A percentile compares a stretch with the other conserved stretches of the same genome.
These are phyloP conservation scores for Hypoxylon sp. DNA, from an alignment of 2,329 filamentous ascomycete genomes.

Conservation along the genomic window DNA sequence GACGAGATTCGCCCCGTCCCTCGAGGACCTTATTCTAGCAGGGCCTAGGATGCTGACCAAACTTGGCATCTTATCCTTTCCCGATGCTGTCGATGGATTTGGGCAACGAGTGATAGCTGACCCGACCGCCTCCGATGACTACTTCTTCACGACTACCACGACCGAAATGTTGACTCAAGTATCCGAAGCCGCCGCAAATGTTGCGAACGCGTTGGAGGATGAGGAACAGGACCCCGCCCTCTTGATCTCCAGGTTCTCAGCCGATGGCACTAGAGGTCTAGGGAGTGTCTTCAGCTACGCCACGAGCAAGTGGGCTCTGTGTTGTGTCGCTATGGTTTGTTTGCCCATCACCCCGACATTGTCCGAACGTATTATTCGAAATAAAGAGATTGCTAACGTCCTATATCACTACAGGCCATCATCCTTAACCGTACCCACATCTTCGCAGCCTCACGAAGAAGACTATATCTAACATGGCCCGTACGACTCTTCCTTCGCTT, in stretches of 20 bases:
- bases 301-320: slow-evolving; percentile 91
- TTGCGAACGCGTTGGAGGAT: slow-evolving; percentile 59
- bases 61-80: slow-evolving; percentile 67
- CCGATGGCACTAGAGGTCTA: slow-evolving; percentile 76
- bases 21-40: slow-evolving; percentile 77
- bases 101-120: slow-evolving; percentile 63
- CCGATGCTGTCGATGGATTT: slow-evolving; percentile 71
- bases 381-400: slow-evolving; percentile 30
- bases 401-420: slow-evolving; percentile 69
- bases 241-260: slow-evolving; percentile 63
- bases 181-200: slow-evolving; percentile 53
- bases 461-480: slow-evolving; percentile 81
- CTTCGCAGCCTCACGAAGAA: slow-evolving; percentile 88
- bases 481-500: slow-evolving; percentile 78
- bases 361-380: background rate
- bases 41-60: slow-evolving; percentile 78
- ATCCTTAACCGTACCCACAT: slow-evolving; percentile 92
- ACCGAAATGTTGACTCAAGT: slow-evolving; percentile 58
- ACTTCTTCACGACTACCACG: slow-evolving; percentile 65
- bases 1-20: slow-evolving; percentile 71
- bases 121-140: slow-evolving; percentile 50
- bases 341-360: slow-evolving; percentile 37
- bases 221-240: slow-evolving; percentile 59
- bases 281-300: slow-evolving; percentile 91
- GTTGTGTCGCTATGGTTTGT: slow-evolving; percentile 81